Conservation (phyloP, 257 asterid species). For the Linaria vulgaris region DNA sequence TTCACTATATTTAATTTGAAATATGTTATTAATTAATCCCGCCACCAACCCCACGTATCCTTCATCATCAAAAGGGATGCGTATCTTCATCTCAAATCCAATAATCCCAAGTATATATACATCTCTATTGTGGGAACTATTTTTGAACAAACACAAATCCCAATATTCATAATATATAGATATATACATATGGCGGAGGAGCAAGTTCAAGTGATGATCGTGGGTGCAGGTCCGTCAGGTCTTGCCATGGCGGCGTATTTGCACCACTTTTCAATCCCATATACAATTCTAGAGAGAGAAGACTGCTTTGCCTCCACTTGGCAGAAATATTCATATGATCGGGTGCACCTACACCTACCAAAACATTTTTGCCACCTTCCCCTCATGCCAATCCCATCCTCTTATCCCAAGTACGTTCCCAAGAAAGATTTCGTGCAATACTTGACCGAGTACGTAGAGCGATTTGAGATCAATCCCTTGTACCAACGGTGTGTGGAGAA, state of each 20-base stretch:
- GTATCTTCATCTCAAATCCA: no score
- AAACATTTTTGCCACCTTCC: constrained; percentile 60
- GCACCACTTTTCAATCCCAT: constrained; percentile 45
- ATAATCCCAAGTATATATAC: no score
- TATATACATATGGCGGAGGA: no score
- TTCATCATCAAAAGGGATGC: no score
- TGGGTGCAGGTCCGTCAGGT: constrained; percentile 86
- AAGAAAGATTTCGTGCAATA: constrained; percentile 40
- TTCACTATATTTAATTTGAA: no score
- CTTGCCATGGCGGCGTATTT: constrained; percentile 68
- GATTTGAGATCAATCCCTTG: constrained; percentile 41
- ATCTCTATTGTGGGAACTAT: no score
- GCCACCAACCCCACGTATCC: no score
- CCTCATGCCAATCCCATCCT: constrained; percentile 43
- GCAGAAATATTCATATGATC: constrained; percentile 69
- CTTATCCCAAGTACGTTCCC: constrained; percentile 47
- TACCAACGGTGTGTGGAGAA: constrained; percentile 43
- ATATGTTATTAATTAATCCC: no score
- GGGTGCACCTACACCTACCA: constrained; percentile 73
- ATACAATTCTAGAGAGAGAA: constrained; percentile 62
- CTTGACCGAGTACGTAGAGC: constrained; percentile 56
- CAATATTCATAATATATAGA: no score
- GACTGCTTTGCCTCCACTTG: constrained; percentile 67
- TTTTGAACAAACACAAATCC: no score
- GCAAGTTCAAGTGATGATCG: constrained; percentile 50